Base-by-base conservation (phyloP, 1,284 basidiomycete genomes). In the Pterula multifida region DNA sequence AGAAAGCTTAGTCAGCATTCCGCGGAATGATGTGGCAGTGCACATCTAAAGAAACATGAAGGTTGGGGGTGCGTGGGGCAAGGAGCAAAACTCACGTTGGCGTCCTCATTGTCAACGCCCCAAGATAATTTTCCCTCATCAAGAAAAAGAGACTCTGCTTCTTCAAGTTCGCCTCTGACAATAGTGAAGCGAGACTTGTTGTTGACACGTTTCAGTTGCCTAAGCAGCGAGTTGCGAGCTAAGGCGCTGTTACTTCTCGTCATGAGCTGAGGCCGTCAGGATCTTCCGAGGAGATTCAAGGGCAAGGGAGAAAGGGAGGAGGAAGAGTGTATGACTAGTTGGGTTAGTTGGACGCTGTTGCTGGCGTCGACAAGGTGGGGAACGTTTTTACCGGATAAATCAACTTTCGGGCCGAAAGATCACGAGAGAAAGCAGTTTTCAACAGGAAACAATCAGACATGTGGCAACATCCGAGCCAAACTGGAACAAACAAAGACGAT, bases 81-180 rank as follows among this genome's bases (percentile, higher is more conserved):
- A 56, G 56, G 51, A 50, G 21, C 21, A 22, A 57, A 51, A 72
- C 85, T 78, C 71, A 89, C 86, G 67, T 88, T 89, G 61, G 87
- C 86, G 65, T 92, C 89, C 70, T 91, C 89, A 60, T 83, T 83
- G 62, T 88, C 86, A 59, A 90, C 86, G 55, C 86, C 86, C 39
- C 39, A 42, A 42, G 39, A 42, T n/a, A 42, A 22, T 22, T 42
- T 42, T 6, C 39, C 39, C 19, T 42, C 39, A 42, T 42, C 39
- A 9, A 42, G 21, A 22, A 42, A 42, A 17, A 42, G 39, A 42
- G 39, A 11, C 39, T 42, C 39, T 9, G 39, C 39, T n/a, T 42
- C 39, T 9, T 42, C 39, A 22, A 42, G 17, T 42, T 42, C 39
- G 9, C 39, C 39, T 17, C 39, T n/a, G 39, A 17, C 13, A 17